Evolutionary conservation across 2,329 filamentous ascomycete species (phyloP), one percentile per base, ranked within the genome.

Genomic region (Neophaeococcomyces mojaviensis): DNA sequence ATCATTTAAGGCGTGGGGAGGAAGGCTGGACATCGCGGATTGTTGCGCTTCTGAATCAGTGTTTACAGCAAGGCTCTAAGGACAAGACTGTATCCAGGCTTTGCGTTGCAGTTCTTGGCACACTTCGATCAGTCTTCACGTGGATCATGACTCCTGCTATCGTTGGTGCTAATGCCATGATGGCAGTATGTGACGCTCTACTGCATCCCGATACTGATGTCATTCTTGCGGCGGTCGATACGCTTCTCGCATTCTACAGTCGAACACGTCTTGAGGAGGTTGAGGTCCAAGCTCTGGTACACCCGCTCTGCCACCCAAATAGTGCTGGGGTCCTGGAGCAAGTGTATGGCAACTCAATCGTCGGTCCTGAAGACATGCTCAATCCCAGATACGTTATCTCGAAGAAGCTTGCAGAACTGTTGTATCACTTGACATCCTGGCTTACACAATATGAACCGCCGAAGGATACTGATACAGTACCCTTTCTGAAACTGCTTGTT

Each of bases 381-480:
- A 88, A 95, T 59, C 83, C 88, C 59, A 94, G 88, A 61, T 97
- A 98, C 62, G 81, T 87, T 46, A 81, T 96, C 55, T 81, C 86
- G 33, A 97, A 97, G 69, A 96, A 94, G 65, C 79, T 97, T 38
- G 88, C 89, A 1, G 92, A 98, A 77, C 79, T 95, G 70, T 72
- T 96, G 8, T 90, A 89, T 19, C 86, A 86, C 58, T 72, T 96
- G 13, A 88, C 86, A 15, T 84, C 86, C 53, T 90, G 89, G 58
- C 76, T 96, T 49, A 86, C 92, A 58, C 79, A 86, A 51, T 87
- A 86, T 54, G 83, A 82, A 50, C 71, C 77, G 22, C 81, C 84
- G 48, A 74, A 65, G 61, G 72, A 73, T 30, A 70, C 81, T 45
- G 82, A 92, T 60, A 72, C 90, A 10, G 74, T 81, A 28, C 81